Base-by-base conservation (phyloP, 768 basidiomycete genomes). In the Punctularia strigosozonata region DNA sequence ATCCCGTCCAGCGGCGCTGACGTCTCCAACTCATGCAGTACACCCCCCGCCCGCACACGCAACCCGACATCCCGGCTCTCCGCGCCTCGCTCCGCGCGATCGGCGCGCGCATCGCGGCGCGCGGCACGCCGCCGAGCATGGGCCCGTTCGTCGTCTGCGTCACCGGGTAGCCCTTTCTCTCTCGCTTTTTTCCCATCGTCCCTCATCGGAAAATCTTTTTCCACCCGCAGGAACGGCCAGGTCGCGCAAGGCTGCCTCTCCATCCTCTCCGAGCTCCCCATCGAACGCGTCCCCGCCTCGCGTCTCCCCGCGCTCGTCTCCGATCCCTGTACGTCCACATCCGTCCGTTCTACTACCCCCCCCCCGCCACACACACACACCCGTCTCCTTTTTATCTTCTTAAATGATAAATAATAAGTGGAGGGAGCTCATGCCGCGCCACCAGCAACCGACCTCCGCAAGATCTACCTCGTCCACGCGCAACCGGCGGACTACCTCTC, bases 101-200 rank as follows among this genome's bases (percentile, higher is more conserved):
- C 18, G 83, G 83, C 0, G 52, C 61, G 1, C 60, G 61, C 15
- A 78, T 92, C 8, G 49, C 57, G 3, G 50, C 59, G 25, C 62
- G 73, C 26, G 80, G 80, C 2, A 78, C 75, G 2, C 77, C 81
- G 4, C 55, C 56, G n/a, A 58, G 60, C 6, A 62, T 81, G 1
- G 88, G 85, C 2, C 90, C 91, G 0, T 73, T 86, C 25, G 69
- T 91, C 0, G 71, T 90, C 37, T 83, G 86, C 14, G 51, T 92
- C 31, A 91, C 88, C 18, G 89, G 89, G 85, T 87, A 53, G 36
- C 66, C 46, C 4, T 50, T 10, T 36, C 6, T 26, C 22, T 15
- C 33, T 46, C 0, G 22, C 26, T 15, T 17, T 25, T 28, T 18
- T 41, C 38, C n/a, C 7, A 6, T 28, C 37, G 1, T 35, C 23